Base-by-base conservation (phyloP, 768 basidiomycete genomes). In the Pulveroboletus sp. region DNA sequence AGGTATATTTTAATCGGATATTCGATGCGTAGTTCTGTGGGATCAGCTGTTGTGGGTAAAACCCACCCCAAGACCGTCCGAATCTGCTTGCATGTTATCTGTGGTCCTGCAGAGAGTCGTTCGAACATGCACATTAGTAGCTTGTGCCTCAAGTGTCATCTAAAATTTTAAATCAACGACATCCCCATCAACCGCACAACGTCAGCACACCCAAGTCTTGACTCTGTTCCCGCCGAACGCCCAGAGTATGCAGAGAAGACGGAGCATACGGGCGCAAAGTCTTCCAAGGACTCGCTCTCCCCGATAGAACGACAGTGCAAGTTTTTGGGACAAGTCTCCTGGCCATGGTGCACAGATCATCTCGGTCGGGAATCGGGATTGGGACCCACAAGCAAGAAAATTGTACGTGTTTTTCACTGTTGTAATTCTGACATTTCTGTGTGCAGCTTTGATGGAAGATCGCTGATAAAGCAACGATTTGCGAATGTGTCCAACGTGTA, bases 291-390 rank as follows among this genome's bases (percentile, higher is more conserved):
- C 43, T 81, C 84, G 13, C 75, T 92, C 45, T 87, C 87, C 16
- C 83, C 84, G 42, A 86, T 85, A 52, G 95, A 97, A 68, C 75
- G 79, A 56, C 77, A 77, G 60, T 75, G 90, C 51, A 71, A 78
- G 53, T 69, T 75, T 51, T 66, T 84, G 58, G 75, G 79, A 6
- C 71, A 86, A 32, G 57, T 82, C 2, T 74, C 80, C 8, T 29
- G 8, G 27, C 27, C 27, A 4, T 11, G 27, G 27, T 4, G 8
- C 27, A 7, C 27, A 29, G 12, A 9, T 40, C 85, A 85, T 50
- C 75, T 90, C 60, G 92, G 91, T 0, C 75, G 85, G 39, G 86
- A 88, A 36, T 94, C 88, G 87, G 81, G 83, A 13, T 77, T 74
- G 8, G 27, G 12, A 67, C 71, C 90, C 57, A 77, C 76, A 63